Evolutionary conservation across 2,329 filamentous ascomycete species (phyloP), one percentile per base, ranked within the genome.

Genomic region (Trichoderma guizhouense): DNA sequence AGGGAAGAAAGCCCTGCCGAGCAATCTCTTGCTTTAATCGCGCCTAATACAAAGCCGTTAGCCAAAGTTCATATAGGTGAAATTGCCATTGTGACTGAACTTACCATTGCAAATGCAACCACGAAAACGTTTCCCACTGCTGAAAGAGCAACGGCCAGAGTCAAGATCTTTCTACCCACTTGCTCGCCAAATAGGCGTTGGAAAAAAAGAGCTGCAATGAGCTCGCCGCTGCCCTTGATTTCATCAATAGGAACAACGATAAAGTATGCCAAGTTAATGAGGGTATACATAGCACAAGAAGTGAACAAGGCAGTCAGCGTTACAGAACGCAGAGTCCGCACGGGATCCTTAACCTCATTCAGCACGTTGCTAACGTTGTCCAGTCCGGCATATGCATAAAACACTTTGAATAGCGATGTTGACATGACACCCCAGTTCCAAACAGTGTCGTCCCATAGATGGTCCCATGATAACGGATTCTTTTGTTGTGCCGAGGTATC

Each of bases 101-200:
- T 76, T 83, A 91, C 91, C 79, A 91, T 79, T 1, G 90, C 86
- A 78, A 93, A 93, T 0, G 89, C 89, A 2, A 92, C 90, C 0
- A 92, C 90, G 86, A 93, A 90, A 15, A 93, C 91, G 77, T 93
- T 93, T 0, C 91, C 92, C 2, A 85, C 87, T 0, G 90, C 90
- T 1, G 90, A 92, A 28, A 92, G 80, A 0, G 91, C 91, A 39
- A 93, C 89, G 0, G 89, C 87, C 9, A 92, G 79, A 0, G 90
- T 89, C 3, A 93, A 81, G 2, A 92, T 80, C 1, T 83, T 83
- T 39, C 85, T 84, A 0, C 90, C 91, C 11, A 91, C 76, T 0
- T 82, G 83, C 2, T 83, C 79, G 0, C 91, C 91, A 78, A 93
- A 92, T 0, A 90, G 82, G 8, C 85, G 83, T 73, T 91, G 85